Evolutionary conservation across 768 basidiomycete species (phyloP).

Genomic region (Psilocybe cubensis): DNA sequence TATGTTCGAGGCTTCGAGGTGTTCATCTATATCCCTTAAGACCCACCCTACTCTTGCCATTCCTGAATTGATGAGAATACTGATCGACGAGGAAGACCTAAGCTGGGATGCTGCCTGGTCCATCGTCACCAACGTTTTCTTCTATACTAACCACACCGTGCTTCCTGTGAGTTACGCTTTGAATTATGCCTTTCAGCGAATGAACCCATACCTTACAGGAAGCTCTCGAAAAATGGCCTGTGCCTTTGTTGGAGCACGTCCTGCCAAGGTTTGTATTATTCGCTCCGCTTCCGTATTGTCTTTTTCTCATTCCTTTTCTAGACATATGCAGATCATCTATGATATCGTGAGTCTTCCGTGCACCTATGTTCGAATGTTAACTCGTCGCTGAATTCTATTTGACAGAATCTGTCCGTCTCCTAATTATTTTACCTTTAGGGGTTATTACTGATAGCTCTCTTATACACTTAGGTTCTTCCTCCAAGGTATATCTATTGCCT

Average conservation of each 20-base stretch:
- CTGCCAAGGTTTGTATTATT: conserved; percentile 63
- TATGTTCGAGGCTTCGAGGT: background rate
- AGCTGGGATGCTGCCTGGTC: conserved; percentile 86
- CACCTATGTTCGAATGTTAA: background rate
- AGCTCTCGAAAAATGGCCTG: conserved; percentile 91
- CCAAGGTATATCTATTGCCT: conserved; percentile 51
- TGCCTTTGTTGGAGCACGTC: conserved; percentile 83
- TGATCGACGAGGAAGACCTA: conserved; percentile 90
- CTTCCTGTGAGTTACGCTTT: conserved; percentile 60
- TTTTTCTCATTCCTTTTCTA: conserved; percentile 15
- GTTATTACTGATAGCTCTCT: background rate
- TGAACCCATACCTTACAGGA: conserved; percentile 54
- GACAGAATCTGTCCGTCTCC: conserved; percentile 52
- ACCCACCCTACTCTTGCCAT: conserved; percentile 96
- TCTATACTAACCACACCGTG: conserved; percentile 96
- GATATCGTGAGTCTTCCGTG: conserved; percentile 63
- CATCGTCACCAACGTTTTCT: conserved; percentile 89
- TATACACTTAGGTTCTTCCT: conserved; percentile 55
- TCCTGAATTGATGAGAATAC: conserved; percentile 91
- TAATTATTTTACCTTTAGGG: background rate
- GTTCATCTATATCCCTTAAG: no score
- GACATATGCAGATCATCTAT: conserved; percentile 92
- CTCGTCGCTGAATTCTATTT: conserved; percentile 7
- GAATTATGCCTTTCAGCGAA: background rate
- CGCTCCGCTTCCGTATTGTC: background rate